A percentile compares a stretch with the other conserved stretches of the same genome.
phyloP scores from a whole-genome alignment of 306 rosid species.

The Vicia faba region DNA sequence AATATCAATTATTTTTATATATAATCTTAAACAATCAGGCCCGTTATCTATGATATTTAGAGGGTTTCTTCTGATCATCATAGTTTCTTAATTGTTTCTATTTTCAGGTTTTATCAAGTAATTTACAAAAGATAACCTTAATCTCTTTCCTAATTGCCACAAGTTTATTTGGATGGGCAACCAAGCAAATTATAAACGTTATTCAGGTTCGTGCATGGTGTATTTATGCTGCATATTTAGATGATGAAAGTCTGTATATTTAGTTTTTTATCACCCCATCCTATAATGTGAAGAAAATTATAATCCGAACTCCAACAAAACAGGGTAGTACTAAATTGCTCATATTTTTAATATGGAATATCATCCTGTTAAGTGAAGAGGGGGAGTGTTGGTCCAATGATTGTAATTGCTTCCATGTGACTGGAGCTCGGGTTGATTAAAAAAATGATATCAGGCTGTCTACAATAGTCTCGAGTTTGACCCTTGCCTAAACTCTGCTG shows the following conservation, averaged over 20 bases:
- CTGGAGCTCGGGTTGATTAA: background rate
- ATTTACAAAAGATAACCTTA: conserved; percentile 51
- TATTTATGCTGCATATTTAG: conserved; percentile 19
- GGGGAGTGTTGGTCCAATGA: background rate
- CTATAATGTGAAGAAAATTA: conserved; percentile 5
- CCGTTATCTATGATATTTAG: conserved; percentile 12
- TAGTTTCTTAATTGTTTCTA: conserved; percentile 35
- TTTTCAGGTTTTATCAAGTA: conserved; percentile 65
- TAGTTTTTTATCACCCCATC: conserved; percentile 19
- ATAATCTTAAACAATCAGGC: background rate
- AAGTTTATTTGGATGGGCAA: conserved; percentile 88
- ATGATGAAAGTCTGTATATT: conserved; percentile 6
- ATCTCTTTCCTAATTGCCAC: conserved; percentile 57
- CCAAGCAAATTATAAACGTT: conserved; percentile 79
- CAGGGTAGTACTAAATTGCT: background rate
- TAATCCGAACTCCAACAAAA: conserved; percentile 12
- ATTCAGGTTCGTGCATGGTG: conserved; percentile 68
- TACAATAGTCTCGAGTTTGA: background rate
- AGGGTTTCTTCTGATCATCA: conserved; percentile 25
- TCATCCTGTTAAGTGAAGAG: background rate
- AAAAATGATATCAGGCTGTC: background rate
- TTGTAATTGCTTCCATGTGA: conserved; percentile 1
- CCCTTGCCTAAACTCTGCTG: background rate
- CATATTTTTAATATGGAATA: conserved; percentile 23
- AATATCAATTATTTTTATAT: background rate